Percentiles rank a stretch among this genome's conserved stretches.
These are phyloP conservation scores for Trifolium dubium DNA, from an alignment of 306 rosid genomes.

Conservation along the genomic window DNA sequence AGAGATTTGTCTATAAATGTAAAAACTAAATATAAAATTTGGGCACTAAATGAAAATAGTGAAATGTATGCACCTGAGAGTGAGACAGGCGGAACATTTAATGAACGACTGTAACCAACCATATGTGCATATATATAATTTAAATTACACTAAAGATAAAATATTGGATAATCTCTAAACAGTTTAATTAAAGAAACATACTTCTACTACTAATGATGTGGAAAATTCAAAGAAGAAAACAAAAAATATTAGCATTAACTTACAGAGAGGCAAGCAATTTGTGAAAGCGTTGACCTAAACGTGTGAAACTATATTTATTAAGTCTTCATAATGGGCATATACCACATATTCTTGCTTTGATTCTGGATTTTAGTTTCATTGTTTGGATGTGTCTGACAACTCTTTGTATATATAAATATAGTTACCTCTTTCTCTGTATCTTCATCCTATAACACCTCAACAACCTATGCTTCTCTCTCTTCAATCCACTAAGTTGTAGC, in stretches of 20 bases:
- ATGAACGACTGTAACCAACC: no score
- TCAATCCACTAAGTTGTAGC: neutral
- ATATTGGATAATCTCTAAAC: no score
- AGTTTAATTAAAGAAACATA: neutral
- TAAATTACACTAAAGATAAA: neutral
- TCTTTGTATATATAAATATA: neutral
- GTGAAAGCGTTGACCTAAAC: constrained; percentile 42
- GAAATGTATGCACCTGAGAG: no score
- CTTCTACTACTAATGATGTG: neutral
- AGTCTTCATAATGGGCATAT: constrained; percentile 29
- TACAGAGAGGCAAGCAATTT: constrained; percentile 14
- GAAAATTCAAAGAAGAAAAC: neutral
- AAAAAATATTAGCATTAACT: no score
- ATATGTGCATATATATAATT: no score
- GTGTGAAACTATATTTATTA: constrained; percentile 7
- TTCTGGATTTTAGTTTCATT: constrained; percentile 7
- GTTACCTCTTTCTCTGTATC: neutral
- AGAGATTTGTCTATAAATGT: no score
- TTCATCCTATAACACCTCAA: neutral
- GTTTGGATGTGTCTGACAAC: neutral
- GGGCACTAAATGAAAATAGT: no score
- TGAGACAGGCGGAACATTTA: no score
- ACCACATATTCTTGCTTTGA: constrained; percentile 33
- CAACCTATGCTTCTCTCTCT: constrained; percentile 11
- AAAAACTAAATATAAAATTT: no score